phyloP scores from a whole-genome alignment of 306 rosid genomes.

The Glycine tomentella region DNA sequence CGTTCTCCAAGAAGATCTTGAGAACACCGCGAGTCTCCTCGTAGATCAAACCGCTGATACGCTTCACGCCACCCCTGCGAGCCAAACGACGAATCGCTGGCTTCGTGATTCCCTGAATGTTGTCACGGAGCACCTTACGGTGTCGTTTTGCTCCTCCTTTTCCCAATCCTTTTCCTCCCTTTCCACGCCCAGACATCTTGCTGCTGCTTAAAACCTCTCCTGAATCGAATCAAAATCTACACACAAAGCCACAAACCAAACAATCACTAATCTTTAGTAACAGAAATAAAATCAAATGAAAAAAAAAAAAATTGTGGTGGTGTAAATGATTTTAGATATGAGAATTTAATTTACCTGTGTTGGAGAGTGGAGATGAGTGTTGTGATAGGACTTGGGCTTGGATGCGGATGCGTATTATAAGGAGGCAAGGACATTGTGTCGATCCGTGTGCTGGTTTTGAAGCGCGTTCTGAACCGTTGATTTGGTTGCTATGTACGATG shows the following conservation, averaged over 20 bases:
- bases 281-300: too few species aligned
- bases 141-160: slow-evolving; percentile 86
- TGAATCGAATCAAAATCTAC: background rate
- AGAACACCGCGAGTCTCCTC: slow-evolving; percentile 77
- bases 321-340: background rate
- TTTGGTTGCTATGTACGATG: slow-evolving; percentile 18
- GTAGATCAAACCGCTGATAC: slow-evolving; percentile 74
- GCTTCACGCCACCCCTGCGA: slow-evolving; percentile 75
- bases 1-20: slow-evolving; percentile 76
- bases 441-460: slow-evolving; percentile 26
- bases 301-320: background rate
- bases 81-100: slow-evolving; percentile 75
- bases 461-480: slow-evolving; percentile 36
- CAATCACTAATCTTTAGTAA: background rate
- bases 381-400: background rate
- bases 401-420: background rate
- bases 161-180: slow-evolving; percentile 78
- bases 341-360: background rate
- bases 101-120: slow-evolving; percentile 76
- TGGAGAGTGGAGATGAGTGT: background rate
- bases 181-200: slow-evolving; percentile 77
- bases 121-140: slow-evolving; percentile 70
- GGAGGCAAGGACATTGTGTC: background rate
- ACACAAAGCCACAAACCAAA: background rate
- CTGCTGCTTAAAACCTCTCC: background rate